Base-by-base conservation (phyloP, 139 green algal genomes). In the Edaphochlamys debaryana region DNA sequence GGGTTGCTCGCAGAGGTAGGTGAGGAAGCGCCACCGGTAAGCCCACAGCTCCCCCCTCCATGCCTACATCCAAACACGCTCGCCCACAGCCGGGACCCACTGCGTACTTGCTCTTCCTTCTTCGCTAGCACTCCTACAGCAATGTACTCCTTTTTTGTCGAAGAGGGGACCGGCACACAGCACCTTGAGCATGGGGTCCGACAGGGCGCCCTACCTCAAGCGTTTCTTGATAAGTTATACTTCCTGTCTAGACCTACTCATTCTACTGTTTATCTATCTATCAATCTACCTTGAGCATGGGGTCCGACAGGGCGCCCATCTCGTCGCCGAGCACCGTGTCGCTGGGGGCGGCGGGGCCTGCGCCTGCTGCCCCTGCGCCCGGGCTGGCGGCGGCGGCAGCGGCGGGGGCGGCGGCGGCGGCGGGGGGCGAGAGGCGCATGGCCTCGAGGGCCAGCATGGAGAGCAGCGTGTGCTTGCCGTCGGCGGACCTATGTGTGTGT, bases 391-490 rank as follows among this genome's bases (percentile, higher is more conserved):
- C 32, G 29, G 29, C 58, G 3, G 58, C 29, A 27, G 15, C 27
- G 29, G 13, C 52, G 4, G 13, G 4, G 52, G 4, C 29, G 17
- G 17, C 52, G 17, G 52, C 15, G 13, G 9, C 4, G 52, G 13
- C 4, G 17, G 9, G 17, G 23, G 8, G 37, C 73, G 6, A 2
- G 23, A 81, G n/a, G 27, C 75, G 75, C 75, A 70, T 71, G 30
- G 69, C 69, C 86, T 87, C 83, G 34, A 67, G n/a, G 20, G 83
- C 83, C 54, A 87, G 66, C 34, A 63, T 56, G 41, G 69, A 69
- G 56, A 93, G 60, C 71, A 93, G 81, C 4, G 84, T 90, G 34
- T 64, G 73, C 68, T 91, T 92, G 62, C 66, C 56, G 71, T 91
- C 88, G 5, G 56, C 56, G 2, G 79, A 85, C 79, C 79, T 85